phyloP scores from a whole-genome alignment of 1,284 basidiomycete species.

The Ustilago tritici region DNA sequence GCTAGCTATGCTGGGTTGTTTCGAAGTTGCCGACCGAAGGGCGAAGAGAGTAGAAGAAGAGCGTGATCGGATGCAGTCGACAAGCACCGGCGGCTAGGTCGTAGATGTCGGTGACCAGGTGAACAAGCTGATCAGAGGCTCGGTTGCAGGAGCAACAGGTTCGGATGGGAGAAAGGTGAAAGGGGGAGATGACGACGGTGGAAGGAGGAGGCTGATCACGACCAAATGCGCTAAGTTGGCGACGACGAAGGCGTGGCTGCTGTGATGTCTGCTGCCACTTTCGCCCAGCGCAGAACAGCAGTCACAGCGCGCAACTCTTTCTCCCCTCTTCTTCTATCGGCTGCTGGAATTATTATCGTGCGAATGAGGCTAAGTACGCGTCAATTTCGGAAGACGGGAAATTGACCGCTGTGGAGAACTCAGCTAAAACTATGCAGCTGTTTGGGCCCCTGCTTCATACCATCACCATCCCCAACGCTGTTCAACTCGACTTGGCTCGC shows the following conservation, averaged over 20 bases:
- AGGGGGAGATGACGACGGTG: constrained; percentile 17
- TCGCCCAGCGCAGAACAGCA: not conserved
- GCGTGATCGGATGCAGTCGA: constrained; percentile 48
- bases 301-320: constrained; percentile 15
- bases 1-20: constrained; percentile 20
- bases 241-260: constrained; percentile 6
- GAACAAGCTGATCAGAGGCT: constrained; percentile 41
- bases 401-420: constrained; percentile 10
- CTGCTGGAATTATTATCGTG: constrained; percentile 23
- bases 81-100: constrained; percentile 12
- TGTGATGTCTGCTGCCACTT: constrained; percentile 9
- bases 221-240: constrained; percentile 8
- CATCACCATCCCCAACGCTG: constrained; percentile 5
- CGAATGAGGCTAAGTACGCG: constrained; percentile 12
- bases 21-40: constrained; percentile 6
- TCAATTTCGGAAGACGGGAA: constrained; percentile 9
- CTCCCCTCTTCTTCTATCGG: constrained; percentile 10
- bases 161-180: constrained; percentile 6
- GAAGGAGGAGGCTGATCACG: constrained; percentile 13
- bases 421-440: constrained; percentile 6
- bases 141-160: constrained; percentile 31
- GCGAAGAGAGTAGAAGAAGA: constrained; percentile 15
- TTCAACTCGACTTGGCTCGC: not conserved
- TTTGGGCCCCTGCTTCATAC: not conserved
- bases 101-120: constrained; percentile 5